Evolutionary conservation across 2,329 filamentous ascomycete species (phyloP).

Genomic region (Lasiodiplodia theobromae): DNA sequence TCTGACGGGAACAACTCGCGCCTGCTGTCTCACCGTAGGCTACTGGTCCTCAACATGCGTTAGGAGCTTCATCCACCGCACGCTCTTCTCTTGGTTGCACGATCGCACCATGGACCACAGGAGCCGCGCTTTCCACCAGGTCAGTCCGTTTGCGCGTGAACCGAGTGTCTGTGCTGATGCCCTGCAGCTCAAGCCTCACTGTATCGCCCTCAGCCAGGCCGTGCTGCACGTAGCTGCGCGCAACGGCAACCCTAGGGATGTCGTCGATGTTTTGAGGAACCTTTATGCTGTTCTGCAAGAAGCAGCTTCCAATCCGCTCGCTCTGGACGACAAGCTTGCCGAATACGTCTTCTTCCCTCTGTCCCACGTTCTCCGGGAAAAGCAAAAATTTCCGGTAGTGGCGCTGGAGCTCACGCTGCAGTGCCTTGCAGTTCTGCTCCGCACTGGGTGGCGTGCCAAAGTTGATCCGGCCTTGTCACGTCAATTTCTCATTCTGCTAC

Average conservation of each 20-base stretch:
- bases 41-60: not conserved
- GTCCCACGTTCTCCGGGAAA: conserved; percentile 81
- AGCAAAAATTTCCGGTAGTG: conserved; percentile 73
- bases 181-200: conserved; percentile 62
- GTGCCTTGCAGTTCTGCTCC: conserved; percentile 76
- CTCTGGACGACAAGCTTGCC: conserved; percentile 80
- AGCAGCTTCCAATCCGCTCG: conserved; percentile 43
- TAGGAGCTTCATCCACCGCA: not conserved
- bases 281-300: conserved; percentile 52
- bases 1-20: not conserved
- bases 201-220: conserved; percentile 64
- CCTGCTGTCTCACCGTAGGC: not conserved
- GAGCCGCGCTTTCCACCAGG: conserved; percentile 50
- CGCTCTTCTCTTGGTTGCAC: not conserved
- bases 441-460: conserved; percentile 77
- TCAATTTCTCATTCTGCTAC: conserved; percentile 84
- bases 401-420: conserved; percentile 78
- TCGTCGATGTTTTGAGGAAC: conserved; percentile 56
- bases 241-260: conserved; percentile 52
- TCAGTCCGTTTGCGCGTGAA: conserved; percentile 32
- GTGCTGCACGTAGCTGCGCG: conserved; percentile 59
- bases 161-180: conserved; percentile 34
- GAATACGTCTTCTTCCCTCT: conserved; percentile 97
- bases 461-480: conserved; percentile 77
- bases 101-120: conserved; percentile 33